Evolutionary conservation across 2,329 filamentous ascomycete species (phyloP), one percentile per base, ranked within the genome.

Genomic region (Reticulascus tulasneorum): DNA sequence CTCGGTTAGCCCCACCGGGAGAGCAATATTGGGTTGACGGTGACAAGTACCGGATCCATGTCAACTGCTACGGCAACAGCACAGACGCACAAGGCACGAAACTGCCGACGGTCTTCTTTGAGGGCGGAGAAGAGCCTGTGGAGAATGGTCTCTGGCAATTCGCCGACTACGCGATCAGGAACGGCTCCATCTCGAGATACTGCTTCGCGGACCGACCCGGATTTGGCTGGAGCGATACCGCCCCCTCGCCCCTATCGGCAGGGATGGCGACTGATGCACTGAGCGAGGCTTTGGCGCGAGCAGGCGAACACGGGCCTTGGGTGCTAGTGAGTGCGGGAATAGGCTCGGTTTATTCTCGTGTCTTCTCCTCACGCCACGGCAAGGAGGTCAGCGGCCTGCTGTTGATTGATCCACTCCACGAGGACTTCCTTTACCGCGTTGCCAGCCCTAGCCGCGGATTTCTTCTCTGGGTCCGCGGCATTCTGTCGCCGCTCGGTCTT

Each of bases 201-300:
- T 98, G 93, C 71, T 96, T 95, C 61, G 90, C 87, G 56, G 93
- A 98, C 57, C 84, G 93, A 16, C 93, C 93, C 1, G 93, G 93
- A 2, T 76, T 91, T 37, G 91, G 77, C 7, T 95, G 88, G 71
- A 80, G 76, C 29, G 93, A 98, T 61, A 91, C 93, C 37, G 89
- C 91, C 0, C 93, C 93, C 3, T 96, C 90, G 6, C 93, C 93
- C 0, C 82, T 95, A 50, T 94, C 87, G 6, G 91, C 88, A 5
- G 89, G 90, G 27, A 95, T 96, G 77, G 84, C 86, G n/a, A 82
- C 86, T 6, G 89, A 95, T 53, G 87, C 82, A 0, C 69, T 97
- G 18, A 90, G 87, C 27, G 90, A 97, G 64, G 87, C 89, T 4
- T 74, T 98, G 6, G 82, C 84, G 3, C 71, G 79, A 25, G 79